phyloP scores from a whole-genome alignment of 768 basidiomycete species.

The Hypholoma sublateritium region DNA sequence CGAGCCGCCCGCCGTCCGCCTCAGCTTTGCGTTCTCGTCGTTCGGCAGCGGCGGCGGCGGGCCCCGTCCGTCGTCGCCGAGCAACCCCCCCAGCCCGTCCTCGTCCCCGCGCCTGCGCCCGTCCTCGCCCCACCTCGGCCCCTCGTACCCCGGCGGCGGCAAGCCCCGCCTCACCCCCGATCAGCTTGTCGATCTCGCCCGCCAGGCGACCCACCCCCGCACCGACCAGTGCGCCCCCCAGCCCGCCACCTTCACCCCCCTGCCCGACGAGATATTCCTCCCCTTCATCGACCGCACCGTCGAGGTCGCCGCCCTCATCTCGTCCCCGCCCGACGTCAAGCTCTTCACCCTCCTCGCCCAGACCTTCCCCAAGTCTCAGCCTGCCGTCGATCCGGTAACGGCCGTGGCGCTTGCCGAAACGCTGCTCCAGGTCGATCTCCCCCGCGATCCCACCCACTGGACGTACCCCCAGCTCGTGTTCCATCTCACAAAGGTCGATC shows the following conservation, averaged over 20 bases:
- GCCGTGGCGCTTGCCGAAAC: slow-evolving; percentile 23
- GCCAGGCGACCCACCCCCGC: slow-evolving; percentile 50
- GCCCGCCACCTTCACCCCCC: slow-evolving; percentile 68
- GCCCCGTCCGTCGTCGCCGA: slow-evolving; percentile 27
- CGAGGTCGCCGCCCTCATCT: slow-evolving; percentile 72
- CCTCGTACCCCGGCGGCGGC: slow-evolving; percentile 31
- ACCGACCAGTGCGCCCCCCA: slow-evolving; percentile 21
- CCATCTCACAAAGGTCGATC: slow-evolving; percentile 66
- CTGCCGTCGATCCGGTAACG: slow-evolving; percentile 12
- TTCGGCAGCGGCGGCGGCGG: slow-evolving; percentile 37
- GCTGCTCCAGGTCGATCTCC: slow-evolving; percentile 25
- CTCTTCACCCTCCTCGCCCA: slow-evolving; percentile 74
- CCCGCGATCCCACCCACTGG: slow-evolving; percentile 69
- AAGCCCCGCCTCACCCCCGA: slow-evolving; percentile 66
- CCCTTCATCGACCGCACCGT: slow-evolving; percentile 83
- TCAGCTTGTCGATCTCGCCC: slow-evolving; percentile 73
- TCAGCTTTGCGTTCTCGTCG: slow-evolving; percentile 61
- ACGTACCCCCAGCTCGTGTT: slow-evolving; percentile 64
- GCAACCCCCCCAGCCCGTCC: slow-evolving; percentile 24
- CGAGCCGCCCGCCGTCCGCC: slow-evolving; percentile 13
- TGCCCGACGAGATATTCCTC: slow-evolving; percentile 76
- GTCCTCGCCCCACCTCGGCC: slow-evolving; percentile 41
- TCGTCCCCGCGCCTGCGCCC: slow-evolving; percentile 50
- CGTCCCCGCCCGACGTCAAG: slow-evolving; percentile 62
- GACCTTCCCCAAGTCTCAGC: slow-evolving; percentile 47